A percentile compares a stretch with the other conserved stretches of the same genome.
Conservation (phyloP, 768 basidiomycete species). For the Mycena vulgaris region DNA sequence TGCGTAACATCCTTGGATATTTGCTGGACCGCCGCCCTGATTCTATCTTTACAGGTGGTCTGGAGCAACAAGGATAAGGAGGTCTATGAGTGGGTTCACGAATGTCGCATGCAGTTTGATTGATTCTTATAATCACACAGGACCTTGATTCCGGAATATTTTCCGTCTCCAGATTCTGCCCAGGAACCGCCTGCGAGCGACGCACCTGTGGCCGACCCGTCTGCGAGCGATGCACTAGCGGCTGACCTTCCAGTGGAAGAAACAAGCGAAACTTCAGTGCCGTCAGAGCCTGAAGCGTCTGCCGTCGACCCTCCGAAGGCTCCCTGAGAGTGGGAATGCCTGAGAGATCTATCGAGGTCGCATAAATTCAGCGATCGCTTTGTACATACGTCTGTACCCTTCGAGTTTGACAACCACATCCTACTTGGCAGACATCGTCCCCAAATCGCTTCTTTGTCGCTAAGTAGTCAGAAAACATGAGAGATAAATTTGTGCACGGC, state of each 20-base stretch:
- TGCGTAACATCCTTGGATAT: not conserved
- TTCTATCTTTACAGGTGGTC: conserved; percentile 55
- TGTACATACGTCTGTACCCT: too few species aligned
- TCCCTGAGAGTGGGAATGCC: not conserved
- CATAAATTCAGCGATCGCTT: too few species aligned
- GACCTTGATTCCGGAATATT: conserved; percentile 74
- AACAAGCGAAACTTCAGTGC: not conserved
- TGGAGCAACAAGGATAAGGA: conserved; percentile 76
- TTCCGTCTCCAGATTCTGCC: conserved; percentile 56
- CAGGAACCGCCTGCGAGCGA: conserved; percentile 2
- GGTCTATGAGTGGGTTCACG: conserved; percentile 72
- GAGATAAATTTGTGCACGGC: too few species aligned
- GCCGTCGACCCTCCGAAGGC: conserved; percentile 7
- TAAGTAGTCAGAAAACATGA: too few species aligned
- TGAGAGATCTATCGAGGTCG: too few species aligned
- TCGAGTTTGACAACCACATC: too few species aligned
- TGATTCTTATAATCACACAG: conserved; percentile 40
- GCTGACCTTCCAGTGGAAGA: not conserved
- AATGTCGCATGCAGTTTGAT: conserved; percentile 6
- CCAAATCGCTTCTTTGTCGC: too few species aligned
- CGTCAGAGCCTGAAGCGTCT: not conserved
- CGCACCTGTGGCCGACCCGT: not conserved
- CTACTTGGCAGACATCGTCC: too few species aligned
- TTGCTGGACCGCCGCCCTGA: not conserved
- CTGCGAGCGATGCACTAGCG: too few species aligned